A percentile compares a stretch with the other conserved stretches of the same genome.
Conservation (phyloP, 352 stramenopile genomes). For the Pythium brachiatum region DNA sequence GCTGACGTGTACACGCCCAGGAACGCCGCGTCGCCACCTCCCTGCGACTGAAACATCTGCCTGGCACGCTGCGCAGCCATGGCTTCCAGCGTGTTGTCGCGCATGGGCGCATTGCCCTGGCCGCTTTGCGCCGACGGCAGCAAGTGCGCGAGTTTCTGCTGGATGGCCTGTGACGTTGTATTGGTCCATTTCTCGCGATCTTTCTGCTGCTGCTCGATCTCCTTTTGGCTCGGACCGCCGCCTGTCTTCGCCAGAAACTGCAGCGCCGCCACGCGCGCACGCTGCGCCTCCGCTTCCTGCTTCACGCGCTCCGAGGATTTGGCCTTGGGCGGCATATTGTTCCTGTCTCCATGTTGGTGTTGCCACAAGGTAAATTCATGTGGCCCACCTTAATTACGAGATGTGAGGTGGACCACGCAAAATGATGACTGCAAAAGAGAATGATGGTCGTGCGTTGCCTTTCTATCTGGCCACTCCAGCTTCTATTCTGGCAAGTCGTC, state of each 20-base stretch:
- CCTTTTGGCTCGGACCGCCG: slow-evolving; percentile 61
- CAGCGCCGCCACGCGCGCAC: slow-evolving; percentile 57
- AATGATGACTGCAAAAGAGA: background rate
- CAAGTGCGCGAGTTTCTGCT: slow-evolving; percentile 38
- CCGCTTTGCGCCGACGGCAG: slow-evolving; percentile 14
- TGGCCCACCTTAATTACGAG: slow-evolving; percentile 5
- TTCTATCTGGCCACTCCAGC: too few species aligned
- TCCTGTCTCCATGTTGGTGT: background rate
- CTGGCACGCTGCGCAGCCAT: slow-evolving; percentile 44
- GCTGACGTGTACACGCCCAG: background rate
- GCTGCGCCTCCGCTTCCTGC: slow-evolving; percentile 62
- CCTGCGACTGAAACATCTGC: slow-evolving; percentile 36
- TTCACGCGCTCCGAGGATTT: slow-evolving; percentile 44
- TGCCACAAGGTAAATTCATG: background rate
- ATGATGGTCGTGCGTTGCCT: slow-evolving; percentile 3
- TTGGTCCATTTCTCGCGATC: slow-evolving; percentile 54
- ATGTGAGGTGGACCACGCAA: background rate
- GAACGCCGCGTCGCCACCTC: slow-evolving; percentile 1
- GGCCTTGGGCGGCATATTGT: slow-evolving; percentile 24
- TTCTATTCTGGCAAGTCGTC: background rate
- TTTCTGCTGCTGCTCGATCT: slow-evolving; percentile 59
- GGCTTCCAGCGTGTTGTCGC: slow-evolving; percentile 79
- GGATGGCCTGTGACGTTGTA: slow-evolving; percentile 36
- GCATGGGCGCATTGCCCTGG: slow-evolving; percentile 18
- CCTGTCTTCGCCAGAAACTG: slow-evolving; percentile 61